Conservation (phyloP, 257 asterid species). For the Solanum bulbocastanum region DNA sequence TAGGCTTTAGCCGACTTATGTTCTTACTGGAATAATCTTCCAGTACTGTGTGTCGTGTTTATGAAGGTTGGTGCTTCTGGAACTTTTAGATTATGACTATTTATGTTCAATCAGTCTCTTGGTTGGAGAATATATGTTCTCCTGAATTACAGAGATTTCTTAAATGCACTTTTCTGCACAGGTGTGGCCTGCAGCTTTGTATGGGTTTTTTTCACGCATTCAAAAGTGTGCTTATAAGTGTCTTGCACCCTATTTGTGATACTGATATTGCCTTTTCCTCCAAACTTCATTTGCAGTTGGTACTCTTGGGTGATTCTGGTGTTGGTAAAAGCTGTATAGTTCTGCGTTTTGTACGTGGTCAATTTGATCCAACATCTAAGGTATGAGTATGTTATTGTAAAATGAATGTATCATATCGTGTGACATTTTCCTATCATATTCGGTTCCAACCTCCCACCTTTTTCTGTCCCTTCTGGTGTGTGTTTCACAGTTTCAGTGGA, state of each 20-base stretch:
- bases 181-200: background rate
- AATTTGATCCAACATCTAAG: conserved; percentile 96
- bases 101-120: background rate
- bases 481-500: background rate
- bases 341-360: conserved; percentile 97
- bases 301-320: conserved; percentile 93
- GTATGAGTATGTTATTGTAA: conserved; percentile 14
- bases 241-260: conserved; percentile 4
- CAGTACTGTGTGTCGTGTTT: background rate
- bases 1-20: background rate
- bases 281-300: conserved; percentile 50
- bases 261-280: background rate
- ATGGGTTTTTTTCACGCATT: background rate
- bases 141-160: background rate
- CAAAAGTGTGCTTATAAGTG: background rate
- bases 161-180: background rate
- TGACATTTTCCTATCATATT: background rate
- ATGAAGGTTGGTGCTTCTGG: background rate
- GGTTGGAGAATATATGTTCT: background rate
- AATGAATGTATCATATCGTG: background rate
- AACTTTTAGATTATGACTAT: background rate
- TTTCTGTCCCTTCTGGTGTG: background rate
- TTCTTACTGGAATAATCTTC: background rate
- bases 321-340: conserved; percentile 99
- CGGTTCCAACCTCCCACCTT: background rate